A percentile compares a stretch with the other conserved stretches of the same genome.
Conservation (phyloP, 2,329 filamentous ascomycete species). For the Sordariomycetes sp. region DNA sequence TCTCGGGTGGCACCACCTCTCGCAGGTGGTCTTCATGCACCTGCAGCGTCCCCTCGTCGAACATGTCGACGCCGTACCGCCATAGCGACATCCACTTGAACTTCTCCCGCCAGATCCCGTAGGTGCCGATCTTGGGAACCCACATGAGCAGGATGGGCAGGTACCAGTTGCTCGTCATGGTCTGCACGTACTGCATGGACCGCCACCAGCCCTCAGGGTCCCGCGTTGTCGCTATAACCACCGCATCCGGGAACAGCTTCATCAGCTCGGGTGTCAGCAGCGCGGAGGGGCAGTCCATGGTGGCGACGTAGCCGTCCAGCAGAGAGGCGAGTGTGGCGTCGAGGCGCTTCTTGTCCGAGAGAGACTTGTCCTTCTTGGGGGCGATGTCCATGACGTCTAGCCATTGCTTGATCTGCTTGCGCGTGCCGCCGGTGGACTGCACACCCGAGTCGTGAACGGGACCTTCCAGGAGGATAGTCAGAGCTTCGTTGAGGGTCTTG, state of each 20-base stretch:
- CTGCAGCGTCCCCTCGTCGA: conserved; percentile 8
- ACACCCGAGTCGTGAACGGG: conserved; percentile 23
- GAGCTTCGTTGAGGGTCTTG: conserved; percentile 24
- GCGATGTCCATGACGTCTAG: conserved; percentile 21
- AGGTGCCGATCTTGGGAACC: conserved; percentile 19
- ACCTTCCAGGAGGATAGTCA: conserved; percentile 20
- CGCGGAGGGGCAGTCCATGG: conserved; percentile 29
- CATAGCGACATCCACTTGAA: conserved; percentile 10
- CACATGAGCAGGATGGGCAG: conserved; percentile 20
- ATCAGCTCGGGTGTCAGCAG: conserved; percentile 33
- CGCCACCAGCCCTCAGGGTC: conserved; percentile 25
- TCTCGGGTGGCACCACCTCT: conserved; percentile 19
- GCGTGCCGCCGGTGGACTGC: conserved; percentile 12
- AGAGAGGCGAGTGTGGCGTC: conserved; percentile 22
- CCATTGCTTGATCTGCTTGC: conserved; percentile 8
- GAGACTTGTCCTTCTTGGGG: conserved; percentile 13
- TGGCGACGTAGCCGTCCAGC: conserved; percentile 23
- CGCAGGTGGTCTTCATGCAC: conserved; percentile 19
- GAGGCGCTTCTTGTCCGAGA: conserved; percentile 20
- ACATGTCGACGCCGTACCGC: conserved; percentile 18
- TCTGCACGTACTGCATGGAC: conserved; percentile 16
- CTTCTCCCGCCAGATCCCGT: conserved; percentile 17
- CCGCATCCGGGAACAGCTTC: conserved; percentile 35
- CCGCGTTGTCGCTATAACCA: conserved; percentile 32
- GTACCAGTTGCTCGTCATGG: conserved; percentile 21